These are phyloP conservation scores for Pleurotus djamor DNA, from an alignment of 768 basidiomycete species.

Conservation along the genomic window DNA sequence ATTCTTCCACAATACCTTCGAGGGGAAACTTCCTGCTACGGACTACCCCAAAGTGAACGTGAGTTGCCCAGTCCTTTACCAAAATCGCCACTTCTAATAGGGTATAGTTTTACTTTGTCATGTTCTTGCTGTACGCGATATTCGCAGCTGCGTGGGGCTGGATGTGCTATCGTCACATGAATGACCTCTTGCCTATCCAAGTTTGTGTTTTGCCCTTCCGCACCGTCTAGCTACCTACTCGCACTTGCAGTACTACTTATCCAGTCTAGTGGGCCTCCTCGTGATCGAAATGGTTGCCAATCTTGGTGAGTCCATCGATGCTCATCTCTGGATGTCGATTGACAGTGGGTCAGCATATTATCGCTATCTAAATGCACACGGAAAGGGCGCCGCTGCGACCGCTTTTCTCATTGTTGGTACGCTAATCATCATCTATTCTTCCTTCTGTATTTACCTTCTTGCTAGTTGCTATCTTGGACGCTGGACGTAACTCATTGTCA, in stretches of 20 bases:
- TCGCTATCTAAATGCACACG: constrained; percentile 89
- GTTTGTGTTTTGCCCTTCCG: constrained; percentile 33
- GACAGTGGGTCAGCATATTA: constrained; percentile 67
- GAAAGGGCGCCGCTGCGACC: constrained; percentile 67
- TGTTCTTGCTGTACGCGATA: constrained; percentile 77
- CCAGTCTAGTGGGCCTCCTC: constrained; percentile 81
- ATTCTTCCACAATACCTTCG: constrained; percentile 84
- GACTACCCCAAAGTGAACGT: constrained; percentile 98
- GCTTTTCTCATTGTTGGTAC: constrained; percentile 92
- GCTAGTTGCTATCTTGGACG: constrained; percentile 90
- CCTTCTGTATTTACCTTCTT: constrained; percentile 8
- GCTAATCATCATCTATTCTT: background rate
- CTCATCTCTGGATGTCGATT: constrained; percentile 1
- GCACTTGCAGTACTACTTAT: constrained; percentile 76
- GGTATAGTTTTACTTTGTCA: constrained; percentile 77
- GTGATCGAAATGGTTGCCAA: constrained; percentile 94
- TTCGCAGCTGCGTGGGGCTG: constrained; percentile 78
- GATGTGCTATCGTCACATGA: constrained; percentile 76
- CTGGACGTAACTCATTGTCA: constrained; percentile 89
- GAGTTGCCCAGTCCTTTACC: constrained; percentile 22
- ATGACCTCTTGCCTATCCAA: constrained; percentile 88
- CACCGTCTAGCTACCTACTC: background rate
- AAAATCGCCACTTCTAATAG: constrained; percentile 1
- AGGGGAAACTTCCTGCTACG: constrained; percentile 84
- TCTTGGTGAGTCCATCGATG: constrained; percentile 55